A percentile compares a stretch with the other conserved stretches of the same genome.
Evolutionary conservation across 2,329 filamentous ascomycete species (phyloP).

Genomic region (Alternaria postmessia): DNA sequence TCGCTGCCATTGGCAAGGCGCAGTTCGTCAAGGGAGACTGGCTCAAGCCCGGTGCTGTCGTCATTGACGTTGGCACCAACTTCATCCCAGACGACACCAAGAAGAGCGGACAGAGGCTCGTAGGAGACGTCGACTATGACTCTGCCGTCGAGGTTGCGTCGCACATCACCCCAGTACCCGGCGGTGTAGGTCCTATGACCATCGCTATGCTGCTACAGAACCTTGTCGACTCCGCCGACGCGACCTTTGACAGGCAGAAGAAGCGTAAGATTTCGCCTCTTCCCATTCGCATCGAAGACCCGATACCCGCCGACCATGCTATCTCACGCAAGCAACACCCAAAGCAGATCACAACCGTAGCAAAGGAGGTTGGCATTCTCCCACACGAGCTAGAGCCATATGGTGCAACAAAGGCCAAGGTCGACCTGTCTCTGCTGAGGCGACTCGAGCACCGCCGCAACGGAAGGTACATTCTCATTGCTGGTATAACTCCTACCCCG

Average conservation of each 20-base stretch:
- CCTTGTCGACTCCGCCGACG: constrained; percentile 83
- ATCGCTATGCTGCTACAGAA: constrained; percentile 98
- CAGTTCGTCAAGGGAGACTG: constrained; percentile 93
- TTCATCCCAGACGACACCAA: constrained; percentile 87
- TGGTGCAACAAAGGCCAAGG: constrained; percentile 94
- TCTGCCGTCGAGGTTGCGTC: constrained; percentile 86
- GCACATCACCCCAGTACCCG: constrained; percentile 93
- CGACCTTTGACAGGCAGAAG: constrained; percentile 84
- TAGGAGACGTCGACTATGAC: constrained; percentile 94
- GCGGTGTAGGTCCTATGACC: constrained; percentile 98
- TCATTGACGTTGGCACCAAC: constrained; percentile 98
- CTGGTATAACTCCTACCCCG: constrained; percentile 95
- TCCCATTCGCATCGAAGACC: constrained; percentile 78
- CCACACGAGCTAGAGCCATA: constrained; percentile 93
- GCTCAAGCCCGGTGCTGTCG: constrained; percentile 92
- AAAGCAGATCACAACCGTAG: constrained; percentile 88
- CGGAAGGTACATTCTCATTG: constrained; percentile 90
- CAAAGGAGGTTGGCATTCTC: constrained; percentile 85
- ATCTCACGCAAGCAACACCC: constrained; percentile 88
- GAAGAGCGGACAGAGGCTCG: constrained; percentile 90
- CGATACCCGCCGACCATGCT: constrained; percentile 95
- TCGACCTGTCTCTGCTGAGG: constrained; percentile 82
- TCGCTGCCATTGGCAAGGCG: constrained; percentile 89
- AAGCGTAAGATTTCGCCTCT: constrained; percentile 80
- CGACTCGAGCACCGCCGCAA: constrained; percentile 86